phyloP scores from a whole-genome alignment of 768 basidiomycete genomes.

The Russula foetens region DNA sequence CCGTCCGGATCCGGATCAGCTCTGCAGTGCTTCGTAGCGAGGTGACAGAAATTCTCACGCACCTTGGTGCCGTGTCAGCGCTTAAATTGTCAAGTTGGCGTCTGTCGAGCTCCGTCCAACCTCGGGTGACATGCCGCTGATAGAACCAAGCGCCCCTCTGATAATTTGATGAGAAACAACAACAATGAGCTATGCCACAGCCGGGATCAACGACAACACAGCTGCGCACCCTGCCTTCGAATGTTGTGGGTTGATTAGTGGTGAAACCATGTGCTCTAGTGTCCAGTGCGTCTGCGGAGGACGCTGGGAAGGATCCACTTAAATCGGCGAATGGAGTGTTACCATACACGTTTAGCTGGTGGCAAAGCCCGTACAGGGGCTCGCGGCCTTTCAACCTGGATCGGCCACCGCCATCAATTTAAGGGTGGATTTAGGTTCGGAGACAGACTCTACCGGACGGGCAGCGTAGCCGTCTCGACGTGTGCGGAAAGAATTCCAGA shows the following conservation, averaged over 20 bases:
- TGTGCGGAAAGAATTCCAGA: slow-evolving; percentile 32
- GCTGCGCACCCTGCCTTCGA: slow-evolving; percentile 1
- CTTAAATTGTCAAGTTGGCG: slow-evolving; percentile 36
- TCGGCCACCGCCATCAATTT: neutral
- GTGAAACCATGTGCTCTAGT: slow-evolving; percentile 36
- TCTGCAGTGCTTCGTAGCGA: neutral
- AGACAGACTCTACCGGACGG: slow-evolving; percentile 23
- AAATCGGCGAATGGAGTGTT: slow-evolving; percentile 49
- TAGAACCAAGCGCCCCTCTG: slow-evolving; percentile 27
- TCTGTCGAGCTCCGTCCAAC: slow-evolving; percentile 37
- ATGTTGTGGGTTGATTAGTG: slow-evolving; percentile 6
- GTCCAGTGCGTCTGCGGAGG: slow-evolving; percentile 25
- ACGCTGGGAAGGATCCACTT: slow-evolving; percentile 44
- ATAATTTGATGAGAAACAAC: neutral
- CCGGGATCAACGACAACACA: neutral
- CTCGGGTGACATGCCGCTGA: slow-evolving; percentile 51
- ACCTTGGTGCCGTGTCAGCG: slow-evolving; percentile 34
- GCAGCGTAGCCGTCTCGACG: slow-evolving; percentile 30
- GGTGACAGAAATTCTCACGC: slow-evolving; percentile 5
- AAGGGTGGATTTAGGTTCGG: neutral
- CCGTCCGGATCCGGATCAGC: neutral
- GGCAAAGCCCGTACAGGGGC: slow-evolving; percentile 37
- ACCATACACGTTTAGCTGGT: slow-evolving; percentile 46
- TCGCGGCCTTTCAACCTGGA: slow-evolving; percentile 30
- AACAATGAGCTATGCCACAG: neutral